A percentile compares a stretch with the other conserved stretches of the same genome.
phyloP scores from a whole-genome alignment of 2,329 filamentous ascomycete species.

The Alternaria incomplexa region DNA sequence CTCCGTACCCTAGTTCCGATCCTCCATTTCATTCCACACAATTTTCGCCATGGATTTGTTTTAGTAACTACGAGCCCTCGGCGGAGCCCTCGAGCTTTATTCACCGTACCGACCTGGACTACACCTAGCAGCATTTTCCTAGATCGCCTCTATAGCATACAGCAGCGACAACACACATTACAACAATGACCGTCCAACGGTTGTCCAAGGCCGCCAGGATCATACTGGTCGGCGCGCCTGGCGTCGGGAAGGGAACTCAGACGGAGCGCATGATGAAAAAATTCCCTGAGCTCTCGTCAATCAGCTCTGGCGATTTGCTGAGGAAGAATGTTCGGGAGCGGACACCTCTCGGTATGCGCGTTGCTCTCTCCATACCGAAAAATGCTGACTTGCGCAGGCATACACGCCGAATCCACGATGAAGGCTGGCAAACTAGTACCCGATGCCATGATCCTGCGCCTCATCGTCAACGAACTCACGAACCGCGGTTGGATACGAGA shows the following conservation, averaged over 20 bases:
- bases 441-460: constrained; percentile 86
- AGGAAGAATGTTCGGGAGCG: constrained; percentile 89
- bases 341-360: constrained; percentile 76
- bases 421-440: constrained; percentile 88
- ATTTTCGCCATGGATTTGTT: constrained; percentile 22
- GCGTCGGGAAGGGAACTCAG: constrained; percentile 96
- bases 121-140: constrained; percentile 2
- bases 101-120: constrained; percentile 18
- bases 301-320: constrained; percentile 92
- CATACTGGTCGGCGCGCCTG: constrained; percentile 94
- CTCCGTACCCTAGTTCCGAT: not conserved
- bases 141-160: not conserved
- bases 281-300: constrained; percentile 87
- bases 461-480: constrained; percentile 89
- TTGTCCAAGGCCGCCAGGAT: constrained; percentile 77
- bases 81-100: constrained; percentile 34
- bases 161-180: not conserved
- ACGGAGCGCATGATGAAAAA: constrained; percentile 84
- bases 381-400: constrained; percentile 62
- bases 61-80: constrained; percentile 25
- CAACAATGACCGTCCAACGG: constrained; percentile 27
- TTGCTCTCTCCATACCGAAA: constrained; percentile 4
- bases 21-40: not conserved
- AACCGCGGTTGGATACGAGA: constrained; percentile 80
- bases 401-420: constrained; percentile 89